These are phyloP conservation scores for Trichoderma asperellum DNA, from an alignment of 2,329 filamentous ascomycete species.

Conservation along the genomic window DNA sequence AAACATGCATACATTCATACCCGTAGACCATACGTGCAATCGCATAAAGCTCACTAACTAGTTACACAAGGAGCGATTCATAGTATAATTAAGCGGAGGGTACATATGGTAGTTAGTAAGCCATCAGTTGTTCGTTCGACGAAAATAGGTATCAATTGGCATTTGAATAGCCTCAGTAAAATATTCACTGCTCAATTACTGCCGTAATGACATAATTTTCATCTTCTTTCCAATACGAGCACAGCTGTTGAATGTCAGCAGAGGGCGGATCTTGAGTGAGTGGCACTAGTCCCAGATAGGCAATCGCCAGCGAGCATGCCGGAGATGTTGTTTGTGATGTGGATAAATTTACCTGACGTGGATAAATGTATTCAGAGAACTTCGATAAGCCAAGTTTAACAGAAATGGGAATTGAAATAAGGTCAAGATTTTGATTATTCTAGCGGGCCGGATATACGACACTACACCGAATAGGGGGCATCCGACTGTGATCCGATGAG, in stretches of 20 bases:
- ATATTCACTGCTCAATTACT: neutral
- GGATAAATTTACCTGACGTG: neutral
- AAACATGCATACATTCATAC: neutral
- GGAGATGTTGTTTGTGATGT: constrained; percentile 7
- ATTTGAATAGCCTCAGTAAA: neutral
- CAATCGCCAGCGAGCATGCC: neutral
- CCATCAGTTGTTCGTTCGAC: neutral
- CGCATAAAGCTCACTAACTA: neutral
- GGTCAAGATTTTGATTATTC: neutral
- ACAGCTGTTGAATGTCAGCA: neutral
- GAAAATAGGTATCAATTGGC: too few relatives aligned
- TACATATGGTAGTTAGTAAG: neutral
- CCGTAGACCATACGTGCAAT: neutral
- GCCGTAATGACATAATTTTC: neutral
- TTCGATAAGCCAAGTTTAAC: neutral
- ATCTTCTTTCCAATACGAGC: neutral
- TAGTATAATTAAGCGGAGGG: neutral
- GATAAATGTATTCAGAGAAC: neutral
- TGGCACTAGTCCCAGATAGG: neutral
- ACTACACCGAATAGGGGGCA: neutral
- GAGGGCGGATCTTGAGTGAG: neutral
- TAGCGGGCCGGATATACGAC: neutral
- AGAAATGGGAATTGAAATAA: neutral
- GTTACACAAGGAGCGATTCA: neutral
- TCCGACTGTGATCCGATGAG: neutral